A percentile compares a stretch with the other conserved stretches of the same genome.
Conservation (phyloP, 495 filamentous ascomycete species). For the Alectoria sarmentosa region DNA sequence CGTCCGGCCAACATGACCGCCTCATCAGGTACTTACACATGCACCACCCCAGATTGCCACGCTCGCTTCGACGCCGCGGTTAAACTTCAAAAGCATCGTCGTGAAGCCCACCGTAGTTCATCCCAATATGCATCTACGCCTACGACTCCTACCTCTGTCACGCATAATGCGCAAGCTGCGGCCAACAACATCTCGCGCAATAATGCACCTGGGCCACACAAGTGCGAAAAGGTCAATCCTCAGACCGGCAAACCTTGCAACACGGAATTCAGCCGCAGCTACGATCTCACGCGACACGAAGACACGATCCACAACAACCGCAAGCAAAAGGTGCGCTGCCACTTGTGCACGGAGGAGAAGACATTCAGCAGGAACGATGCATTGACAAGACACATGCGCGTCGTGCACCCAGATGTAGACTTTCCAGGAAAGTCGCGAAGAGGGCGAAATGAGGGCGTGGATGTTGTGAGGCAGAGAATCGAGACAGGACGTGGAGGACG, state of each 20-base stretch:
- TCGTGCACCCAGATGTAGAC: slow-evolving; percentile 81
- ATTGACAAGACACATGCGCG: slow-evolving; percentile 84
- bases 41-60: slow-evolving; percentile 87
- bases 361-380: slow-evolving; percentile 91
- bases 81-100: slow-evolving; percentile 91
- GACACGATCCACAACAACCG: slow-evolving; percentile 94
- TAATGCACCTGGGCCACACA: slow-evolving; percentile 82
- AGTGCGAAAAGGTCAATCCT: slow-evolving; percentile 87
- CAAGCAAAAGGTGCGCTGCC: slow-evolving; percentile 93
- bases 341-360: slow-evolving; percentile 94
- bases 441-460: slow-evolving; percentile 13
- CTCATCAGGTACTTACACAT: slow-evolving; percentile 86
- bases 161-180: slow-evolving; percentile 37
- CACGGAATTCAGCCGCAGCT: slow-evolving; percentile 91
- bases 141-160: slow-evolving; percentile 37
- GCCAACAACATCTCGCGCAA: slow-evolving; percentile 44
- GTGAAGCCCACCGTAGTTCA: slow-evolving; percentile 77
- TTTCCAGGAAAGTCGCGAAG: slow-evolving; percentile 40
- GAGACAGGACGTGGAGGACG: slow-evolving; percentile 13
- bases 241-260: slow-evolving; percentile 96
- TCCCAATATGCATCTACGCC: slow-evolving; percentile 34
- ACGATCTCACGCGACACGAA: slow-evolving; percentile 95
- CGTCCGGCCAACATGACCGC: slow-evolving; percentile 59
- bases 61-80: slow-evolving; percentile 79
- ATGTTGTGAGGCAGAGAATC: slow-evolving; percentile 16